phyloP scores from a whole-genome alignment of 352 stramenopile genomes.

The Pythium scleroteichum region DNA sequence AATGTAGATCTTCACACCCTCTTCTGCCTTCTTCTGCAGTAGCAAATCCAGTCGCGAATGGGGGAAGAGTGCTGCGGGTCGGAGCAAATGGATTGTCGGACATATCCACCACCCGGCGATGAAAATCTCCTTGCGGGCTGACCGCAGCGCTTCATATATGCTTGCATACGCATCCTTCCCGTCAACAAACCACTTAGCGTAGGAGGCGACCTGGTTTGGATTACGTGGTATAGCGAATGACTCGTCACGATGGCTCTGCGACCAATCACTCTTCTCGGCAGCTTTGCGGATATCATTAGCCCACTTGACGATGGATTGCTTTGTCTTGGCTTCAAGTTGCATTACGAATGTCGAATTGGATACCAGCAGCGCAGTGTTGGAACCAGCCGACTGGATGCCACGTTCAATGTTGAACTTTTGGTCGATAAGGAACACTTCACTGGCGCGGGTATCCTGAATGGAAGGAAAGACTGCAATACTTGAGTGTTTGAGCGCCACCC shows the following conservation, averaged over 20 bases:
- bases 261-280: constrained; percentile 71
- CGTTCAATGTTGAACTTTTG: constrained; percentile 81
- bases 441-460: constrained; percentile 66
- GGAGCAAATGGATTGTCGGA: constrained; percentile 79
- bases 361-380: constrained; percentile 73
- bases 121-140: constrained; percentile 86
- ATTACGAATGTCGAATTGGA: constrained; percentile 86
- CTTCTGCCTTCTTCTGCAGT: constrained; percentile 69
- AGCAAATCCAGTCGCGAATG: constrained; percentile 67
- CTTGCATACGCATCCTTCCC: constrained; percentile 71
- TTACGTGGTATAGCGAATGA: constrained; percentile 79
- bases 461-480: constrained; percentile 81
- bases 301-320: constrained; percentile 81
- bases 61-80: constrained; percentile 54
- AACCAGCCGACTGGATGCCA: constrained; percentile 75
- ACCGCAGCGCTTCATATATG: constrained; percentile 66
- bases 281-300: constrained; percentile 81
- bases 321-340: constrained; percentile 80
- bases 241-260: constrained; percentile 74
- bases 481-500: constrained; percentile 82
- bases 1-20: constrained; percentile 88
- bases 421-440: constrained; percentile 80
- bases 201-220: constrained; percentile 58
- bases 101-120: constrained; percentile 91
- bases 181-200: constrained; percentile 83